Evolutionary conservation across 768 basidiomycete genomes (phyloP), one percentile per base, ranked within the genome.

Genomic region (Pleurotus cornucopiae): DNA sequence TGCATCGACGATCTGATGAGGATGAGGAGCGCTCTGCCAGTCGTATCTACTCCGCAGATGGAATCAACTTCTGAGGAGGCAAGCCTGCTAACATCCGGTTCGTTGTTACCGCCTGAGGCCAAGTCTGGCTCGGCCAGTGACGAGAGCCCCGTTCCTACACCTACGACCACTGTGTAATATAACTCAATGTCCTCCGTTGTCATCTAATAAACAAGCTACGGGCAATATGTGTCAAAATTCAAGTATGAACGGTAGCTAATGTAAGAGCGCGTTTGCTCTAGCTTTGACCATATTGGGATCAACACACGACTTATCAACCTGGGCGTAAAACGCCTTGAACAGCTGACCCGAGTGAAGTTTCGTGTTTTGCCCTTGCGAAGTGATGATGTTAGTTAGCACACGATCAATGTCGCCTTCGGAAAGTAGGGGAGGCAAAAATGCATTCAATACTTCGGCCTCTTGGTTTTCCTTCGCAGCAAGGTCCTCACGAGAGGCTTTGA

Each of bases 1-100:
- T 86, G 91, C 62, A 79, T 91, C 54, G 86, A 89, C 60, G 91
- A 97, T 62, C 76, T 97, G 58, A 80, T 86, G 67, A 75, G 83
- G 61, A 75, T 92, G 66, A 74, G 89, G 61, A 91, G 90, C 62
- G 76, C 82, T n/a, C 70, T 93, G 30, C 87, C 60, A 4, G 25
- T 37, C n/a, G 7, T 55, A 13, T 41, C 88, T 13, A 60, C 71
- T 25, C 59, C 71, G 23, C 59, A 64, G 44, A 52, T 65, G 30
- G 58, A 53, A 41, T 20, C 58, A 34, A 34, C 30, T 0, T 34
- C 30, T 34, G 30, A 34, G 30, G 30, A 34, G 11, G 30, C 30
- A 34, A 34, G 9, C 30, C 2, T 34, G 30, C 30, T 11, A 7
- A 34, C 2, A 9, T 11, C 30, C 11, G 11, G 30, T 34, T 34